These are phyloP conservation scores for Fusarium neocosmosporiellum DNA, from an alignment of 2,329 filamentous ascomycete genomes.

Conservation along the genomic window DNA sequence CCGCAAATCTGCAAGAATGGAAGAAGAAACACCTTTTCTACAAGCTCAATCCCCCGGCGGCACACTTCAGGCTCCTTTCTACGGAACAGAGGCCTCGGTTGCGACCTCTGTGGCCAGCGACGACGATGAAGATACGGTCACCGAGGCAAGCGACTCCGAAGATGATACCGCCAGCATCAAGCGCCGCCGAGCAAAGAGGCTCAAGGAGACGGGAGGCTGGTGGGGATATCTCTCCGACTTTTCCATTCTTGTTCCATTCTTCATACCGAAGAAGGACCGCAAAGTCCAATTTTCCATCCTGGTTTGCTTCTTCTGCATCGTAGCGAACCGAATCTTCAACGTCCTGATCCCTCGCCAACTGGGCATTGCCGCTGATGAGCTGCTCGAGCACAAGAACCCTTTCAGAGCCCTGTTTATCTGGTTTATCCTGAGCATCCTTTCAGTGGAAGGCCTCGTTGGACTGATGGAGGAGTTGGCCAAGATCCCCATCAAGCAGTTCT, in stretches of 20 bases:
- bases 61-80: not conserved
- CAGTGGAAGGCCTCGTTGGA: conserved; percentile 13
- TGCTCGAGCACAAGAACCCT: conserved; percentile 36
- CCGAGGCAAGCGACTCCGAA: conserved; percentile 31
- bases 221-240: conserved; percentile 47
- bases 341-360: conserved; percentile 48
- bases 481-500: conserved; percentile 51
- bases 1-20: not conserved
- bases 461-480: conserved; percentile 43
- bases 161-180: conserved; percentile 42
- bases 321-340: conserved; percentile 42
- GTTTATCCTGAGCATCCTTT: conserved; percentile 27
- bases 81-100: conserved; percentile 20
- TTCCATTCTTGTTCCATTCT: conserved; percentile 45
- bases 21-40: conserved; percentile 32
- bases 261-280: conserved; percentile 46
- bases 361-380: conserved; percentile 45
- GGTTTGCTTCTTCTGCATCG: conserved; percentile 39
- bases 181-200: conserved; percentile 39
- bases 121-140: not conserved
- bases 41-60: not conserved
- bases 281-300: conserved; percentile 46
- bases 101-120: not conserved
- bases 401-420: conserved; percentile 35
- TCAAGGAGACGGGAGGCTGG: conserved; percentile 47